Evolutionary conservation across 2,329 filamentous ascomycete species (phyloP), one percentile per base, ranked within the genome.

Genomic region (Penicillium occitanis): DNA sequence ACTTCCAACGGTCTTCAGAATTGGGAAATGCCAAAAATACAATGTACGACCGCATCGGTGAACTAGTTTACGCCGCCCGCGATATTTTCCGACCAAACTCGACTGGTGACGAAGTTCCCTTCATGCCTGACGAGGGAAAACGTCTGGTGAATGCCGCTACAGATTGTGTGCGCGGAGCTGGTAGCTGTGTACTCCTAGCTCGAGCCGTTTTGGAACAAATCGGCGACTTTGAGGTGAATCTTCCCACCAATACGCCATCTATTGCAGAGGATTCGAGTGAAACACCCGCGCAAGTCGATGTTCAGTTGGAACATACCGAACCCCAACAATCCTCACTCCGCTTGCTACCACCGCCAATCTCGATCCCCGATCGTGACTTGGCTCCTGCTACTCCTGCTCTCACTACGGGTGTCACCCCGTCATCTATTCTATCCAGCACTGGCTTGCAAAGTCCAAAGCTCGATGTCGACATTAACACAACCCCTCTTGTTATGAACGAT

Each of bases 141-240:
- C 85, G 88, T 33, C 84, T 97, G 48, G 86, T 95, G 37, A 84
- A 86, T 68, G 91, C 92, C 22, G 93, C 93, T 8, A 97, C 93
- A 6, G 88, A 87, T 67, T 97, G 93, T 74, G 93, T 99, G 30
- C 90, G 92, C 71, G 91, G 92, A 25, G 93, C 93, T 53, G 94
- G 94, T 48, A 93, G 97, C 71, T 97, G 94, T 77, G 91, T 97
- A 22, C 89, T 91, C 6, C 94, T 93, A 79, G 90, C 93, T 11
- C 92, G 92, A 72, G 85, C 87, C 75, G 88, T 96, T 53, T 90
- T 99, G 66, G 93, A 97, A 78, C 86, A 90, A 68, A 92, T 95
- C 69, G 93, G 93, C 22, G 93, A 97, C 76, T 96, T 97, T 70
- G 93, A 97, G 76, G 88, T 93, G 70, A 87, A 90, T 70, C 74